Percentiles rank a stretch among this genome's conserved stretches.
Conservation (phyloP, 1,139 yeast species). For the Pichia sp. region DNA sequence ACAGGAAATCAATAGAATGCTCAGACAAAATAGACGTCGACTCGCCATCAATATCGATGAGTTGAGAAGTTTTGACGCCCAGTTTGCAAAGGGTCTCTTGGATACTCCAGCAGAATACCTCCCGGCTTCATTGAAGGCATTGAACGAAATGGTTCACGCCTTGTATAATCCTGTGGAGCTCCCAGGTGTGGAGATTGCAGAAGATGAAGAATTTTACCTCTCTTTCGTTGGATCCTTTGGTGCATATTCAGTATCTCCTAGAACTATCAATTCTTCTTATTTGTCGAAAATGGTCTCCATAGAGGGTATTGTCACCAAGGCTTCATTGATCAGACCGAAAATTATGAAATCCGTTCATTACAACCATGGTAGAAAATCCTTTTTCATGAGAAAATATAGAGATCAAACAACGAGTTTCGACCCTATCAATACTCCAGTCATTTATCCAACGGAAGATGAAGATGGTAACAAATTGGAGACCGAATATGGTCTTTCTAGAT, state of each 20-base stretch:
- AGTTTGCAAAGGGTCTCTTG: constrained; percentile 72
- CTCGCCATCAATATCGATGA: constrained; percentile 79
- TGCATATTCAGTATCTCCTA: constrained; percentile 76
- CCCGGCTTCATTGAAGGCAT: constrained; percentile 86
- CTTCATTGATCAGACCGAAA: constrained; percentile 90
- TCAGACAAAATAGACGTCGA: constrained; percentile 58
- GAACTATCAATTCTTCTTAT: constrained; percentile 72
- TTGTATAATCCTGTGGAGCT: constrained; percentile 51
- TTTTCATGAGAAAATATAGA: constrained; percentile 85
- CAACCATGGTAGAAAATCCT: constrained; percentile 76
- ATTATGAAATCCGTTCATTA: constrained; percentile 89
- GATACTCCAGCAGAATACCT: constrained; percentile 75
- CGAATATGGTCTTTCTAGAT: constrained; percentile 90
- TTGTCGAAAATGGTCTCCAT: constrained; percentile 79
- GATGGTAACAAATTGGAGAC: constrained; percentile 84
- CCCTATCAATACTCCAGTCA: constrained; percentile 77
- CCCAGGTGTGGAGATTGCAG: constrained; percentile 45
- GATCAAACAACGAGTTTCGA: constrained; percentile 91
- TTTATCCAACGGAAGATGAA: constrained; percentile 89
- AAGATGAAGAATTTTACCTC: constrained; percentile 62
- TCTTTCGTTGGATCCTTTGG: constrained; percentile 94
- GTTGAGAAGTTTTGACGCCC: constrained; percentile 73
- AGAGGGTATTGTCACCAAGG: constrained; percentile 94
- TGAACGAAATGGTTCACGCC: constrained; percentile 72
- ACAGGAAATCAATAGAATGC: constrained; percentile 65